Percentiles rank a stretch among this genome's conserved stretches.
phyloP scores from a whole-genome alignment of 768 basidiomycete species.

The Mrakia frigida region DNA sequence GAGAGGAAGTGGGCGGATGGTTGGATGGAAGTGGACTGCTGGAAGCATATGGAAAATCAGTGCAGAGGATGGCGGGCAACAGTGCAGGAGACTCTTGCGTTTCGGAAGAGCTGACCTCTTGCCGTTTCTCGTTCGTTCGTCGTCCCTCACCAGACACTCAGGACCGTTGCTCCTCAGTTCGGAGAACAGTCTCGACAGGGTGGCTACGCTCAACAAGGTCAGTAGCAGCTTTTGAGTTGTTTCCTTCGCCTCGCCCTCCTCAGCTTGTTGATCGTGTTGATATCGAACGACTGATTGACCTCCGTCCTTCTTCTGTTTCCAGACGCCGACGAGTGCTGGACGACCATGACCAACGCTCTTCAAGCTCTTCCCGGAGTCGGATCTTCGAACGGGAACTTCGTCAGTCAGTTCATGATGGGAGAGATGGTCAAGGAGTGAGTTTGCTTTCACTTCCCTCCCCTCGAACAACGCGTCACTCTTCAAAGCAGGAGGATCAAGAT shows the following conservation, averaged over 20 bases:
- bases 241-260: not conserved
- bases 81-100: not conserved
- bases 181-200: constrained; percentile 57
- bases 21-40: too few relatives aligned
- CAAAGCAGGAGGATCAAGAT: too few relatives aligned
- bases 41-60: too few relatives aligned
- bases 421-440: constrained; percentile 66
- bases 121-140: too few relatives aligned
- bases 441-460: too few relatives aligned
- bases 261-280: too few relatives aligned
- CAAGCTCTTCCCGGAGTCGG: constrained; percentile 55
- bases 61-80: too few relatives aligned
- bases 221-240: not conserved
- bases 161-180: constrained; percentile 83
- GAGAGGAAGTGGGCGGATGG: too few relatives aligned
- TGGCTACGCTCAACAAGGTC: constrained; percentile 76
- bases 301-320: not conserved
- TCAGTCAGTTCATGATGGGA: constrained; percentile 76
- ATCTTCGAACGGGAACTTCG: constrained; percentile 51
- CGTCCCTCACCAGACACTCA: constrained; percentile 46
- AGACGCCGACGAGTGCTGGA: constrained; percentile 90
- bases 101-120: not conserved
- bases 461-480: too few relatives aligned
- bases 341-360: constrained; percentile 64
- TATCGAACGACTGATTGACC: not conserved